phyloP scores from a whole-genome alignment of 2,329 filamentous ascomycete species.

The Thielaviopsis musarum region DNA sequence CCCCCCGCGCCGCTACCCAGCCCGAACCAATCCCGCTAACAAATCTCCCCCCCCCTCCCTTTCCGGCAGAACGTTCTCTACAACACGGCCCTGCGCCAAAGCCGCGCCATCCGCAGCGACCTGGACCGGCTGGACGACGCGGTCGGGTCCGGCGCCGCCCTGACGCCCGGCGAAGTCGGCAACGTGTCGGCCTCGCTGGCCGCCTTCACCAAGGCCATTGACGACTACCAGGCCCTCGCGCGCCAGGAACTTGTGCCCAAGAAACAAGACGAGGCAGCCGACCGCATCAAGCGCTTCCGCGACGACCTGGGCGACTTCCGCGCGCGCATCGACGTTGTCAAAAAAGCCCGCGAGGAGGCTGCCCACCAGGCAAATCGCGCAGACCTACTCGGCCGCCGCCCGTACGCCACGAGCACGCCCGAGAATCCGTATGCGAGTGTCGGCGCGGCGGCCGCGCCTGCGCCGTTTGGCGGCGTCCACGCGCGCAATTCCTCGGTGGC shows the following conservation, averaged over 20 bases:
- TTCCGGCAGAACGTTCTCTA: conserved; percentile 52
- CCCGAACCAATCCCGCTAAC: background rate
- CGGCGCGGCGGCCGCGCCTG: background rate
- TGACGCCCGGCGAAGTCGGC: conserved; percentile 40
- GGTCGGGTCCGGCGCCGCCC: conserved; percentile 39
- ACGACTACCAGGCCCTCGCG: conserved; percentile 76
- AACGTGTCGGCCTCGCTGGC: conserved; percentile 65
- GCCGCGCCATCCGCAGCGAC: conserved; percentile 60
- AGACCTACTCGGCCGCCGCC: conserved; percentile 72
- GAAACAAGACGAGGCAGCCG: conserved; percentile 81
- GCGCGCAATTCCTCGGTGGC: conserved; percentile 1
- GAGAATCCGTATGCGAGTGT: conserved; percentile 79
- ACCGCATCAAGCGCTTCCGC: conserved; percentile 74
- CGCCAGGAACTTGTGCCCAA: conserved; percentile 78
- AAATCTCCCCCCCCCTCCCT: background rate
- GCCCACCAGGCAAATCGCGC: conserved; percentile 48
- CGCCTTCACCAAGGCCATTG: conserved; percentile 71
- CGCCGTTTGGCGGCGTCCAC: background rate
- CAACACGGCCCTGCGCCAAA: conserved; percentile 74
- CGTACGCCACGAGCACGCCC: conserved; percentile 58
- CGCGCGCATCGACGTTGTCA: conserved; percentile 58
- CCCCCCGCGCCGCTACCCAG: background rate
- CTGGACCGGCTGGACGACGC: conserved; percentile 51
- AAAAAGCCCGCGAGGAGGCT: conserved; percentile 59
- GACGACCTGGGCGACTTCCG: conserved; percentile 67